These are phyloP conservation scores for Lanmaoa pseudosensibilis DNA, from an alignment of 768 basidiomycete species.

Conservation along the genomic window DNA sequence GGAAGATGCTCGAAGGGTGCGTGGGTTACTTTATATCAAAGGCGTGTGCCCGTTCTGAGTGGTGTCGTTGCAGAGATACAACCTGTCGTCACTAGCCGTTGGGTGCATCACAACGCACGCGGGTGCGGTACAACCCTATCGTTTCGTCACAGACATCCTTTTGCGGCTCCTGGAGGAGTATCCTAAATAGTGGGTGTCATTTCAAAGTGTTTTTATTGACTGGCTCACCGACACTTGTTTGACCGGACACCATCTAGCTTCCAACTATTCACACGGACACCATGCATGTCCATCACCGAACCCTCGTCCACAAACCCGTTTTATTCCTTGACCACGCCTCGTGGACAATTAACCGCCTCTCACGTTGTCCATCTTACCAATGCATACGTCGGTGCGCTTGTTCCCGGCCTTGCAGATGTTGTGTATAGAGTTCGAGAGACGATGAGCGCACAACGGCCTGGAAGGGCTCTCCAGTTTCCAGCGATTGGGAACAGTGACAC, in stretches of 20 bases:
- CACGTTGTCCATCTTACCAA: constrained; percentile 58
- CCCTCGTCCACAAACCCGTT: constrained; percentile 20
- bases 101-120: constrained; percentile 56
- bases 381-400: constrained; percentile 47
- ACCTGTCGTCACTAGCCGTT: constrained; percentile 43
- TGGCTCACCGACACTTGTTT: background rate
- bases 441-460: constrained; percentile 67
- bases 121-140: constrained; percentile 70
- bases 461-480: constrained; percentile 32
- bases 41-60: background rate
- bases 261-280: constrained; percentile 45
- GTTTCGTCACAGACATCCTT: constrained; percentile 61
- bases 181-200: constrained; percentile 34
- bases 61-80: constrained; percentile 42
- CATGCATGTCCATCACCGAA: constrained; percentile 38
- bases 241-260: constrained; percentile 25
- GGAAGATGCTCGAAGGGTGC: constrained; percentile 36
- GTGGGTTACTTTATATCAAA: constrained; percentile 2
- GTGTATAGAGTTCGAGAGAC: constrained; percentile 43
- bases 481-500: background rate
- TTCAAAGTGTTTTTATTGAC: constrained; percentile 6
- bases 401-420: constrained; percentile 40
- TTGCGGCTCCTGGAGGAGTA: constrained; percentile 51
- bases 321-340: constrained; percentile 44
- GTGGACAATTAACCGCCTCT: constrained; percentile 39